phyloP scores from a whole-genome alignment of 2,329 filamentous ascomycete species.

The Pestalotiopsis sp. region DNA sequence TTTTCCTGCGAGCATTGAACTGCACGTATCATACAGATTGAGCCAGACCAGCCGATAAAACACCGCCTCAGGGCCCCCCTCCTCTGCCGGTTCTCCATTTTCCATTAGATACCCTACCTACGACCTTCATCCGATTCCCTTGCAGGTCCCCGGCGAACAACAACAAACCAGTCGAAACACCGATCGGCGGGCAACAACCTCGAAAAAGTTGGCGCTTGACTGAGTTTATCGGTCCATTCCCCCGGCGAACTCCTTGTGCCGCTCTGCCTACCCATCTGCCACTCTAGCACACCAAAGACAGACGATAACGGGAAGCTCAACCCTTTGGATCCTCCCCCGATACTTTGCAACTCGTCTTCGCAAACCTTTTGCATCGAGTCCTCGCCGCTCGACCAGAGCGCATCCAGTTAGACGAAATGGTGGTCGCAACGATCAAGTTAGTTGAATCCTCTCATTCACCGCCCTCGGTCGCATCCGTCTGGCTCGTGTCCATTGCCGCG shows the following conservation, averaged over 20 bases:
- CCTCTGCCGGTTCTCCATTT: constrained; percentile 1
- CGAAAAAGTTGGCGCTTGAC: background rate
- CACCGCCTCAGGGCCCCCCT: constrained; percentile 7
- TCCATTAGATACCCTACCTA: background rate
- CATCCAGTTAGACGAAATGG: constrained; percentile 49
- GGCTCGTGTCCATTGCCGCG: constrained; percentile 9
- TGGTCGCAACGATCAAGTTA: constrained; percentile 67
- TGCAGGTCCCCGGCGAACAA: background rate
- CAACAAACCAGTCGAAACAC: constrained; percentile 3
- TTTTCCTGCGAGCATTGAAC: background rate
- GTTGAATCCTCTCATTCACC: constrained; percentile 33
- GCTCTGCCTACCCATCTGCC: background rate
- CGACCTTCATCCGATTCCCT: background rate
- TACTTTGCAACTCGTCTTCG: constrained; percentile 3
- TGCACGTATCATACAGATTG: background rate
- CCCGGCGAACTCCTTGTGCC: background rate
- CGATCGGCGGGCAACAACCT: background rate
- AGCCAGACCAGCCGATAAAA: constrained; percentile 7
- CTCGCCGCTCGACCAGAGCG: constrained; percentile 39
- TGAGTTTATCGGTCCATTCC: constrained; percentile 1
- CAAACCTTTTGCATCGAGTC: background rate
- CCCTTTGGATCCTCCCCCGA: constrained; percentile 2
- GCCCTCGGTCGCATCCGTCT: constrained; percentile 18
- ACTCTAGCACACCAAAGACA: background rate
- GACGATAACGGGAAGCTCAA: background rate